A percentile compares a stretch with the other conserved stretches of the same genome.
phyloP scores from a whole-genome alignment of 1,139 yeast species.

The Magnusiomyces tetraspermus region DNA sequence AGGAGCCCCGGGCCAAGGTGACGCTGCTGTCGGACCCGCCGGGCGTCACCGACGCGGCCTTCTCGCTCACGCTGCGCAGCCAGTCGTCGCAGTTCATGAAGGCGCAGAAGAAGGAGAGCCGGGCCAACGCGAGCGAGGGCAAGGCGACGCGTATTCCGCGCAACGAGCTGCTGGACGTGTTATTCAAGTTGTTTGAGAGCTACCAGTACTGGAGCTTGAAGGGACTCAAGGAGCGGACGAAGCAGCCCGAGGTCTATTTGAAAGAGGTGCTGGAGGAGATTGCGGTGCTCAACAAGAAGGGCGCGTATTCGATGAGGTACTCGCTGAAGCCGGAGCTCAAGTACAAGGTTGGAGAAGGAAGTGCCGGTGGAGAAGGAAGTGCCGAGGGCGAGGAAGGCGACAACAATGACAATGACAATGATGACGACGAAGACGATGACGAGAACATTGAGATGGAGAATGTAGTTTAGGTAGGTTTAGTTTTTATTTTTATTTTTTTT shows the following conservation, averaged over 20 bases:
- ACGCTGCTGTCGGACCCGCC: slow-evolving; percentile 74
- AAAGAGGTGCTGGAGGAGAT: slow-evolving; percentile 86
- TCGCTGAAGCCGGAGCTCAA: slow-evolving; percentile 85
- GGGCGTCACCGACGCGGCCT: slow-evolving; percentile 76
- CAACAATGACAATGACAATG: slow-evolving; percentile 10
- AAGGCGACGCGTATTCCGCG: slow-evolving; percentile 92
- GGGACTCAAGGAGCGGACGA: slow-evolving; percentile 86
- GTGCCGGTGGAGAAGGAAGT: slow-evolving; percentile 28
- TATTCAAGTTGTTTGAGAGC: slow-evolving; percentile 85
- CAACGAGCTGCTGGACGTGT: slow-evolving; percentile 77
- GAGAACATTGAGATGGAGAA: slow-evolving; percentile 29
- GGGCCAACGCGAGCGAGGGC: slow-evolving; percentile 53
- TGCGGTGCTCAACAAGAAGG: slow-evolving; percentile 83
- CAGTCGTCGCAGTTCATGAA: slow-evolving; percentile 26
- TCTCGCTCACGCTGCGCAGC: slow-evolving; percentile 60
- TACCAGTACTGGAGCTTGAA: slow-evolving; percentile 95
- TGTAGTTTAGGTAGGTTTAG: slow-evolving; percentile 12
- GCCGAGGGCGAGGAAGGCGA: slow-evolving; percentile 19
- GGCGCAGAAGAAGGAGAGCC: slow-evolving; percentile 29
- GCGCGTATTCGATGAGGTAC: slow-evolving; percentile 91
- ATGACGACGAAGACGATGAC: slow-evolving; percentile 21
- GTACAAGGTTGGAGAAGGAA: slow-evolving; percentile 30
- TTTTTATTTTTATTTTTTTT: too few relatives aligned
- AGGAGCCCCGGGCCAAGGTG: slow-evolving; percentile 57
- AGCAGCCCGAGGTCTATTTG: slow-evolving; percentile 90